phyloP scores from a whole-genome alignment of 139 green algal genomes.

The Edaphochlamys debaryana region DNA sequence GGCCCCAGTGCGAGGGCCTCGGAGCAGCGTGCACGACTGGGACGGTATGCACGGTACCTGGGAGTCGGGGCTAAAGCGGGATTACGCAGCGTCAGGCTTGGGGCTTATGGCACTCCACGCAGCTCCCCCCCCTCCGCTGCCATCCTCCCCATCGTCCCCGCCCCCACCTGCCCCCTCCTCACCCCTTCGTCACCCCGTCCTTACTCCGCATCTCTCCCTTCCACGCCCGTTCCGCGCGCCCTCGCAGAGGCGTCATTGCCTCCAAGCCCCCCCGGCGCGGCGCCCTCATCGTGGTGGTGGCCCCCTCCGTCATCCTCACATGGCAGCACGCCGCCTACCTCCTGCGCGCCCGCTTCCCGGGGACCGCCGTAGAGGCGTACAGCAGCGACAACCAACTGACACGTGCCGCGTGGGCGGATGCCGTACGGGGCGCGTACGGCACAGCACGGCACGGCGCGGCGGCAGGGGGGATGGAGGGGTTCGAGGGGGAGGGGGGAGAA shows the following conservation, averaged over 20 bases:
- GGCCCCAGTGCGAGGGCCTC: no score
- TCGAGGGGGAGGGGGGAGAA: not conserved
- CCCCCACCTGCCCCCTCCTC: not conserved
- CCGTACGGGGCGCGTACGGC: not conserved
- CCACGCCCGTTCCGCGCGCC: no score
- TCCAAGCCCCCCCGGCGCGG: not conserved
- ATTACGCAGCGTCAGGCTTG: no score
- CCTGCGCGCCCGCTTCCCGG: not conserved
- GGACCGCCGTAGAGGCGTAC: not conserved
- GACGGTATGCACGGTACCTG: no score
- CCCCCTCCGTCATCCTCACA: conserved; percentile 45
- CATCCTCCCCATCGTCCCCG: not conserved
- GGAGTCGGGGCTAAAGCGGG: no score
- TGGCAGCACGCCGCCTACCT: conserved; percentile 43
- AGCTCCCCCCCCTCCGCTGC: no score
- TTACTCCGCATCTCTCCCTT: no score
- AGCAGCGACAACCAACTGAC: conserved; percentile 12
- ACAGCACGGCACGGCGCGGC: not conserved
- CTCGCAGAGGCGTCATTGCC: not conserved
- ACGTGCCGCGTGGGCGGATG: not conserved
- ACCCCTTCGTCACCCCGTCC: no score
- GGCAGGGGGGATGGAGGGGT: no score
- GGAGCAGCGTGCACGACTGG: no score
- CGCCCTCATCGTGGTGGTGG: conserved; percentile 47
- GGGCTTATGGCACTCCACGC: no score